Base-by-base conservation (phyloP, 2,329 filamentous ascomycete genomes). In the Harringtonia aguacate region DNA sequence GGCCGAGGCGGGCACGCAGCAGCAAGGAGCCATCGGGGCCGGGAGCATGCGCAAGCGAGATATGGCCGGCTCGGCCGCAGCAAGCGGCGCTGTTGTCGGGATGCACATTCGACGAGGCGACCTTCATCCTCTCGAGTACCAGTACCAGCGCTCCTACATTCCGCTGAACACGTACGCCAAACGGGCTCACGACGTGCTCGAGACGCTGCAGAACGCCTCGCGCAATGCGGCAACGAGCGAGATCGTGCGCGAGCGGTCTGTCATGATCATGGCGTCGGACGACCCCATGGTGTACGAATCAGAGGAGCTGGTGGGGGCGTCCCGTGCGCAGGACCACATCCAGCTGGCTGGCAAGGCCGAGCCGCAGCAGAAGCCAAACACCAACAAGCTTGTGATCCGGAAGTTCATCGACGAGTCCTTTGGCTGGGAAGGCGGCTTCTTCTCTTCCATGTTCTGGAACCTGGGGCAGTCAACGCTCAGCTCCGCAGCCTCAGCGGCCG, bases 361-460 rank as follows among this genome's bases (percentile, higher is more conserved):
- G 20, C 59, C 66, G 30, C 17, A 20, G 9, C 29, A 17, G 13
- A 17, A 18, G 13, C 10, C 18, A 27, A 5, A 13, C 35, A 24
- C 9, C 55, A 67, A 54, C 60, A 61, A 61, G 59, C 36, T 44
- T 18, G 65, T 72, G 8, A 76, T 83, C 57, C 72, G 73, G 51
- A 77, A 75, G 53, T 86, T 84, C 58, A 72, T 84, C 30, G 84
- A 88, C 47, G 81, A 88, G 56, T 75, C 80, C 2, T 79, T 86
- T 34, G 87, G 86, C 27, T 94, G 86, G 86, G 86, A 94, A 59
- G 86, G 87, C 17, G 87, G 87, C 1, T 94, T 94, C 67, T 94
- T 84, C 62, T 73, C 75, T 14, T 75, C 78, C 54, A 81, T 92
- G 63, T 94, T 94, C 62, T 89, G 84, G 77, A 82, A 79, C 41